A percentile compares a stretch with the other conserved stretches of the same genome.
Conservation (phyloP, 2,329 filamentous ascomycete species). For the Exophiala alcalophila region DNA sequence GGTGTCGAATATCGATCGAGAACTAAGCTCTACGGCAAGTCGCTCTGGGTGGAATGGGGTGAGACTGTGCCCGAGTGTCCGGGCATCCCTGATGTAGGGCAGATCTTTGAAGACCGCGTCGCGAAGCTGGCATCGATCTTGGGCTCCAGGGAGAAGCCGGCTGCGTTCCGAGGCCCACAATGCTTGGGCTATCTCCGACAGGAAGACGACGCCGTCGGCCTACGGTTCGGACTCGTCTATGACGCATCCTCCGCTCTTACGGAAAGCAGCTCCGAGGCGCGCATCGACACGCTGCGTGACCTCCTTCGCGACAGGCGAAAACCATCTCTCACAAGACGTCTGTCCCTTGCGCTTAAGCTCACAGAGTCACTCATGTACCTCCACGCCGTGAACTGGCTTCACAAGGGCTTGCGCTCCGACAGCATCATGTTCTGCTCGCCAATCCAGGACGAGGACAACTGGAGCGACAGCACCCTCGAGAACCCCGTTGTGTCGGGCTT, state of each 20-base stretch:
- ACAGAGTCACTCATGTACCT: slow-evolving; percentile 55
- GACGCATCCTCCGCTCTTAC: neutral
- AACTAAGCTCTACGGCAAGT: no score
- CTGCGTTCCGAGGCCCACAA: slow-evolving; percentile 51
- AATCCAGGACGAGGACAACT: slow-evolving; percentile 18
- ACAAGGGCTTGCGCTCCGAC: slow-evolving; percentile 56
- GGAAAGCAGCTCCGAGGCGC: neutral
- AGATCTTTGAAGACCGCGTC: slow-evolving; percentile 30
- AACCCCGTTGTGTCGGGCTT: slow-evolving; percentile 55
- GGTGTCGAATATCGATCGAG: no score
- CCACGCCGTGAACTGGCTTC: slow-evolving; percentile 57
- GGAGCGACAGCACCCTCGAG: no score
- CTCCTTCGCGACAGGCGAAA: slow-evolving; percentile 44
- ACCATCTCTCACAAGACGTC: slow-evolving; percentile 52
- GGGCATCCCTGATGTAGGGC: no score
- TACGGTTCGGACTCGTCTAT: slow-evolving; percentile 44
- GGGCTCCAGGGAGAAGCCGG: slow-evolving; percentile 48
- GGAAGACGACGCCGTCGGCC: slow-evolving; percentile 36
- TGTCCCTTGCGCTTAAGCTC: slow-evolving; percentile 52
- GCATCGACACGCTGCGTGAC: neutral
- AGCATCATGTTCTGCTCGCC: slow-evolving; percentile 53
- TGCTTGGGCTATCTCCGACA: slow-evolving; percentile 54
- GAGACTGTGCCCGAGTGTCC: no score
- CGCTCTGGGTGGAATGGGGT: no score
- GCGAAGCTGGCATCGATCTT: slow-evolving; percentile 50